Evolutionary conservation across 768 basidiomycete species (phyloP), one percentile per base, ranked within the genome.

Genomic region (Termitomyces sp.): DNA sequence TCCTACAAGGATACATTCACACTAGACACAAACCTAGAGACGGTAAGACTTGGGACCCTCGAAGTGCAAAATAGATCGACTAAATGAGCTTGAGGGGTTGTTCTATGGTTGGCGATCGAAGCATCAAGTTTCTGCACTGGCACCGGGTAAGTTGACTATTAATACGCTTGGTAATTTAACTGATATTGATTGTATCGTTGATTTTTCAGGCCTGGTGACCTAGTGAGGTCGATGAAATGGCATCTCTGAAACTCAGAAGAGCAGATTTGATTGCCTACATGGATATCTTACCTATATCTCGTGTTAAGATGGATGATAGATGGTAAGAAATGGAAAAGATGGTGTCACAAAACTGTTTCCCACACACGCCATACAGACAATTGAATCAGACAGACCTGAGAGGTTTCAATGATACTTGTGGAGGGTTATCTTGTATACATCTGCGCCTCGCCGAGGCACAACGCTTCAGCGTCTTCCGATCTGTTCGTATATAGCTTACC

Each of bases 1-100:
- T 83, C 1, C 86, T 90, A 57, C 91, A 91, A 0, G 54, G 20
- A 33, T 44, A 14, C n/a, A 52, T 28, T 28, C 16, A 9, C 9
- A 53, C 13, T 38, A 3, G 14, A 52, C 16, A 26, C 4, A 16
- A 9, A 5, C 23, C 36, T 20, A 26, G 3, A 38, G 12, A 26
- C 28, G 51, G 26, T 40, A 26, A 3, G 38, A n/a, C 26, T 3
- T 41, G 18, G 23, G 38, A 12, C 51, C 26, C 1, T 28, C 18
- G 36, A 20, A 26, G 18, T 38, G n/a, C n/a, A n/a, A 18, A 0
- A 28, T 53, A 18, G 51, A 18, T 3, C 28, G 51, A 40, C 51
- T 26, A 28, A 36, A 52, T 40, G 38, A 53, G 38, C 26, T 53
- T 33, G 51, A 18, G 36, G 26, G 5, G 38, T 53, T 18, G 6